A percentile compares a stretch with the other conserved stretches of the same genome.
These are phyloP conservation scores for Schwanniomyces yamadae DNA, from an alignment of 805 yeast genomes.

Conservation along the genomic window DNA sequence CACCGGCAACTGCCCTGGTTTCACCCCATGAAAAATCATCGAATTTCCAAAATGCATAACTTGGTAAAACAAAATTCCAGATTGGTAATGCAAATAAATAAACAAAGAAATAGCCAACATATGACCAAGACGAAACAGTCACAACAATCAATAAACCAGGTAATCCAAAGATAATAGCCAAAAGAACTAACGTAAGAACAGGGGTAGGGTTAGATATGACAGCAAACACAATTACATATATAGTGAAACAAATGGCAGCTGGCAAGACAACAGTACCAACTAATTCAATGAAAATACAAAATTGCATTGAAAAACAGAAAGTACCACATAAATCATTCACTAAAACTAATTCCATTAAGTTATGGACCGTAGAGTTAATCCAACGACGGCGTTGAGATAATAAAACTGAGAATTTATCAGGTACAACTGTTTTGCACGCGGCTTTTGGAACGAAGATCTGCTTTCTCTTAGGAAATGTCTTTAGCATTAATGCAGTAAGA, in stretches of 20 bases:
- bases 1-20: constrained; percentile 76
- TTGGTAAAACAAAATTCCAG: constrained; percentile 88
- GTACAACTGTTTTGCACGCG: constrained; percentile 89
- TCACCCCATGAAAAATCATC: constrained; percentile 98
- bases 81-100: constrained; percentile 83
- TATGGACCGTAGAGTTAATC: constrained; percentile 94
- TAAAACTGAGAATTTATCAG: constrained; percentile 72
- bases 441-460: constrained; percentile 88
- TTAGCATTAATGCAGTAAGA: constrained; percentile 79
- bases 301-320: constrained; percentile 93
- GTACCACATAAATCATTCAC: constrained; percentile 91
- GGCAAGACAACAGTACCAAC: constrained; percentile 88
- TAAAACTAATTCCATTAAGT: constrained; percentile 80
- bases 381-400: constrained; percentile 94
- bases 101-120: constrained; percentile 74
- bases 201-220: constrained; percentile 77
- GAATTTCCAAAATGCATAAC: constrained; percentile 90
- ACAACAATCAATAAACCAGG: constrained; percentile 81
- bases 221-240: constrained; percentile 73
- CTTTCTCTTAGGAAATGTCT: constrained; percentile 85
- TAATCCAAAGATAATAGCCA: constrained; percentile 77
- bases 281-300: constrained; percentile 78
- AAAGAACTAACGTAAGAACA: constrained; percentile 66
- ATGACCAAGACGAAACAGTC: constrained; percentile 72
- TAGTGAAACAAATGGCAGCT: constrained; percentile 78